These are phyloP conservation scores for Blastobotrys robertii DNA, from an alignment of 805 yeast genomes.

Conservation along the genomic window DNA sequence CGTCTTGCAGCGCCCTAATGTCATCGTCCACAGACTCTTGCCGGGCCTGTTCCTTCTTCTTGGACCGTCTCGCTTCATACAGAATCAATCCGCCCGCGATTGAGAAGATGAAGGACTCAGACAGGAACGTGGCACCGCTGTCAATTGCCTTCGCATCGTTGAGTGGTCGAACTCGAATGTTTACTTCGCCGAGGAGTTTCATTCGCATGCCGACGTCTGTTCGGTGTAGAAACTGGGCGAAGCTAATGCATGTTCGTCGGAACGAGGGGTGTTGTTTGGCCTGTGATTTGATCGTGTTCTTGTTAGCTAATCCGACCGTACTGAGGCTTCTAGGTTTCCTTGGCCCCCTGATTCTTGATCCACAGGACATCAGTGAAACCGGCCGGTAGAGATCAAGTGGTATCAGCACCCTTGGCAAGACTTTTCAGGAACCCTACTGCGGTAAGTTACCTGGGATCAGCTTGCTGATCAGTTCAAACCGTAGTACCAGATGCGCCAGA, in stretches of 20 bases:
- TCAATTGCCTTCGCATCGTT: slow-evolving; percentile 78
- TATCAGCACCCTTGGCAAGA: no score
- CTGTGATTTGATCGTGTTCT: slow-evolving; percentile 55
- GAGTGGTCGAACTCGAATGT: slow-evolving; percentile 57
- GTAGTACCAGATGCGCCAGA: no score
- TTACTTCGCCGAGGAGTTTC: slow-evolving; percentile 46
- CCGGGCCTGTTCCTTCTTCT: slow-evolving; percentile 51
- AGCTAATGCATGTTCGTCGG: slow-evolving; percentile 47
- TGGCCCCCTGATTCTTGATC: slow-evolving; percentile 1
- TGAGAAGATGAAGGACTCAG: slow-evolving; percentile 67
- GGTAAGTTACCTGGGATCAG: no score
- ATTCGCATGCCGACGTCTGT: slow-evolving; percentile 55
- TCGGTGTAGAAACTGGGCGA: slow-evolving; percentile 65
- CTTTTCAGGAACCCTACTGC: background rate
- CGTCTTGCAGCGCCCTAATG: slow-evolving; percentile 57
- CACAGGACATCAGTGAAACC: no score
- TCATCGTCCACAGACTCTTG: slow-evolving; percentile 65
- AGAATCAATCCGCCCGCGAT: slow-evolving; percentile 72
- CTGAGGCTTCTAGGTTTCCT: background rate
- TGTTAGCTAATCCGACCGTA: slow-evolving; percentile 4
- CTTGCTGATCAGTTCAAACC: no score
- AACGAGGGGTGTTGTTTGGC: slow-evolving; percentile 65
- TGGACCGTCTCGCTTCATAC: slow-evolving; percentile 59
- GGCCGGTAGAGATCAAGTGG: no score
- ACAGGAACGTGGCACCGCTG: slow-evolving; percentile 67